Evolutionary conservation across 192 early-diverging fungal species (phyloP), one percentile per base, ranked within the genome.

Genomic region (Phlyctochytrium arcticum): DNA sequence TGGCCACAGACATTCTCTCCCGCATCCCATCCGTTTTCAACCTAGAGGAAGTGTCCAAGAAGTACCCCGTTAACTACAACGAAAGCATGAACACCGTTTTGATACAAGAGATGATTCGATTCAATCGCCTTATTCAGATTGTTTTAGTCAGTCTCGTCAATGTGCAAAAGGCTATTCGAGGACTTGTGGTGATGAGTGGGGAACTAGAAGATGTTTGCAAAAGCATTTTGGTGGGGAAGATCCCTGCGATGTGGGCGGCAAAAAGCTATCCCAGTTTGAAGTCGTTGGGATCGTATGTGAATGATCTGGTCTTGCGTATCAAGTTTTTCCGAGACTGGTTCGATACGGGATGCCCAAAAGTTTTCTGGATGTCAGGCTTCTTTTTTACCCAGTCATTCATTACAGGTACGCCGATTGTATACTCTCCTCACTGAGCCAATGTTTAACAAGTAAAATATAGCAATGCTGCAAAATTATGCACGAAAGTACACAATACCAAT

Each of bases 321-420:
- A 63, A 68, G 48, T 86, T 87, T 47, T 86, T 87, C 65, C 68
- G 78, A 51, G 74, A 56, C 0, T 87, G 85, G 85, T 78, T 48
- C 57, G 83, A 86, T 7, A 58, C 71, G 21, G 85, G 85, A 5
- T 64, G 69, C 19, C 83, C 83, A 9, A 68, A 54, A 24, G 74
- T 86, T 0, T 87, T 85, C 59, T 85, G 83, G 83, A 80, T 87
- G 80, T 72, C 73, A 48, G 85, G 83, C 1, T 87, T 87, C 68
- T 87, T 86, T 59, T 87, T 87, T 60, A 87, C 85, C 17, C 85
- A 85, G 64, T 87, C 85, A 5, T 87, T 87, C 55, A 85, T 87
- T 46, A 87, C 83, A 1, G 82, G 82, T 83, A 75, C 27, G 58
- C 7, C 36, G 49, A 7, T 37, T 33, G 30, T 30, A 4, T 32